phyloP scores from a whole-genome alignment of 2,329 filamentous ascomycete genomes.

The Botrytis pseudocinerea region DNA sequence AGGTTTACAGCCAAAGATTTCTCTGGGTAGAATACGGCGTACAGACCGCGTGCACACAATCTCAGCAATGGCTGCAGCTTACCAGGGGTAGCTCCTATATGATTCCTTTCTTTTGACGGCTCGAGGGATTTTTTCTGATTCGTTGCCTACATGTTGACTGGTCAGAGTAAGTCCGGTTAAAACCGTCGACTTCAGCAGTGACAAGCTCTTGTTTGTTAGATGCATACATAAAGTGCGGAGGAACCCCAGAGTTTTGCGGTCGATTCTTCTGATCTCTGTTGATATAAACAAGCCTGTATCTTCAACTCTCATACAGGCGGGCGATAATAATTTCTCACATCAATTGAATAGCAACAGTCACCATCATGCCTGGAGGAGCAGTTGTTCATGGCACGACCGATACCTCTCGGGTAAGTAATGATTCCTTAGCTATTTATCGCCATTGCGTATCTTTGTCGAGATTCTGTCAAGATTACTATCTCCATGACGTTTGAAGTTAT shows the following conservation, averaged over 20 bases:
- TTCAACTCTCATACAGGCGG: conserved; percentile 6
- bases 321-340: background rate
- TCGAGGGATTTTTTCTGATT: conserved; percentile 6
- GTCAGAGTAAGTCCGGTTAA: conserved; percentile 18
- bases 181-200: background rate
- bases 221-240: conserved; percentile 18
- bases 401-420: conserved; percentile 23
- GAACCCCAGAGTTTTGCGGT: conserved; percentile 4
- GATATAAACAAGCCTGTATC: conserved; percentile 10
- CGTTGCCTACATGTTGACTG: conserved; percentile 7
- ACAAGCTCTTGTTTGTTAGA: background rate
- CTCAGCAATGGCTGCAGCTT: conserved; percentile 6
- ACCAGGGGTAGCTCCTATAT: conserved; percentile 13
- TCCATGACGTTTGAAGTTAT: background rate
- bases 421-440: background rate
- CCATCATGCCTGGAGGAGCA: conserved; percentile 24
- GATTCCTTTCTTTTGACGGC: conserved; percentile 1
- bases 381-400: conserved; percentile 25
- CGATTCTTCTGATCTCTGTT: conserved; percentile 7
- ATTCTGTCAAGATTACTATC: background rate
- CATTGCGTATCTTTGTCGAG: background rate
- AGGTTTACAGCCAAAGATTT: background rate
- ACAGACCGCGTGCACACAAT: conserved; percentile 21
- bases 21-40: conserved; percentile 10
- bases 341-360: conserved; percentile 13